Base-by-base conservation (phyloP, 495 filamentous ascomycete genomes). In the Penicillium riverlandense region DNA sequence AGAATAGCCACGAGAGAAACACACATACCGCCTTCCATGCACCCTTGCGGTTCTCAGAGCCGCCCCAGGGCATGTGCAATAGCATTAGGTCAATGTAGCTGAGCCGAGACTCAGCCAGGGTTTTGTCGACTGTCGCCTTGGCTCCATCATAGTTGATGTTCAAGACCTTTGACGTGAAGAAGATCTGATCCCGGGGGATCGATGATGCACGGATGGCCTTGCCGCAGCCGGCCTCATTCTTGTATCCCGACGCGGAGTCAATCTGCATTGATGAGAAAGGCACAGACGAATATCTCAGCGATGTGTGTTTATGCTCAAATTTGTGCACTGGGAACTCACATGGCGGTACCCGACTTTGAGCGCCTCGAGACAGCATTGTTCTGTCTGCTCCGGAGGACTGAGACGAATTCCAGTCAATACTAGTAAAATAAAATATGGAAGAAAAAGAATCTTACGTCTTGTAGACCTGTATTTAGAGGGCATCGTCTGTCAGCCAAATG, bases 111-210 rank as follows among this genome's bases (percentile, higher is more conserved):
- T 68, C 59, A 34, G 70, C 62, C 13, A 86, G 63, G 35, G 72
- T 79, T 48, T 72, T 58, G 11, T 62, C 67, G 39, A 88, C 79
- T 4, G 77, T 72, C 31, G 53, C 60, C 37, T 77, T 74, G 15
- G 80, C 79, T 7, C 58, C 53, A 9, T 79, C 67, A 53, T 85
- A 86, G 8, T 68, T 66, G 4, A 66, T 67, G 11, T 47, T 40
- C 52, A 84, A 83, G 12, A 87, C 64, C 57, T 88, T 88, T 36
- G 76, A 76, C 1, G 84, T 88, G 60, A 79, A 86, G 57, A 79
- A 79, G 45, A 87, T 66, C 48, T 85, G 74, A 14, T 76, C 67
- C 8, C 83, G 70, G 22, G 67, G 66, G 10, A 84, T 56, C 9
- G 54, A 59, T 2, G 63, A 48, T 3, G 58, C 51, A 6, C 50